Evolutionary conservation across 208 protist species (phyloP), one percentile per base, ranked within the genome.

Genomic region (Acanthamoeba rhysodes): DNA sequence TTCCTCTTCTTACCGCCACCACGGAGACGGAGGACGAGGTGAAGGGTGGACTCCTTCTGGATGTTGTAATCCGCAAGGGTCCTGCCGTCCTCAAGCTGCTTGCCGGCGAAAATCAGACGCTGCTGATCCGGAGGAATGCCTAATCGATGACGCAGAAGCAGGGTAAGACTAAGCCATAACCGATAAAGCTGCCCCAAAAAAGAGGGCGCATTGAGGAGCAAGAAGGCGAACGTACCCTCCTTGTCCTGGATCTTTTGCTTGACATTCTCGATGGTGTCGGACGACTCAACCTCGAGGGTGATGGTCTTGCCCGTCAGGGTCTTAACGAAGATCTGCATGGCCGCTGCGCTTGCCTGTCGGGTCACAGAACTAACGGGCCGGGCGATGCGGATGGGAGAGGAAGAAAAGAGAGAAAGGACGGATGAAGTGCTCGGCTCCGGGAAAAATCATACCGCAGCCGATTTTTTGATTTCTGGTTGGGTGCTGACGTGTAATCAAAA

Each of bases 1-100:
- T 99, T 99, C 97, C 99, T 99, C 99, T 99, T 99, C 98, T 99
- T 99, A 97, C 99, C 99, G 95, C 99, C 99, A 98, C 98, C 98
- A 76, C 98, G 98, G 94, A 99, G 98, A 91, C 99, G 97, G 16
- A 99, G 98, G 84, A 99, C 99, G 18, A 99, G 98, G 97, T 99
- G 99, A 62, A 99, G 98, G 88, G 99, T 99, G 45, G 99, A 99
- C 98, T 99, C 99, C 98, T 99, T 99, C 98, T 99, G 99, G 97
- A 99, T 99, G 98, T 99, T 99, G 99, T 99, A 99, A 98, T 99
- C 99, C 68, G 98, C 97, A 22, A 99, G 98, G 84, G 99, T 99
- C 95, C 99, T 98, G 97, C 98, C 99, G 96, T 99, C 99, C 98
- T 99, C 99, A 88, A 99, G 98, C 98, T 99, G 99, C n/a, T n/a